Conservation (phyloP, 495 filamentous ascomycete species). For the Cladorrhinum samala region DNA sequence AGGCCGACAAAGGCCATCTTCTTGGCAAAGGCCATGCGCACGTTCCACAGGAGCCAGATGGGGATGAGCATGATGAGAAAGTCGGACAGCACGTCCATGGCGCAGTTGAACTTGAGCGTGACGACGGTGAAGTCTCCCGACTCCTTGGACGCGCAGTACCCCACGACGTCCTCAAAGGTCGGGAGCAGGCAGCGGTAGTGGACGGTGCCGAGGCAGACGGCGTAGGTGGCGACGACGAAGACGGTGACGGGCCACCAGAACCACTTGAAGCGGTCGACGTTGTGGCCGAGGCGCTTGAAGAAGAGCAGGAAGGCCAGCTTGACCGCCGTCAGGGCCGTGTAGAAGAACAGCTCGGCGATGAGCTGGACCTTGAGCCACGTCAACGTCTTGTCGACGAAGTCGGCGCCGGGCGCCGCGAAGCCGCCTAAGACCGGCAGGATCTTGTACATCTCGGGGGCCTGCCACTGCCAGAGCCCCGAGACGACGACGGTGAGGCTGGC, state of each 20-base stretch:
- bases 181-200: conserved; percentile 1
- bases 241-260: conserved; percentile 18
- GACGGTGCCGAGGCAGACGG: background rate
- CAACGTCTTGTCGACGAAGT: background rate
- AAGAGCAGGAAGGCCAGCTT: conserved; percentile 29
- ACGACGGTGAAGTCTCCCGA: conserved; percentile 4
- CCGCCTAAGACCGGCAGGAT: too few relatives aligned
- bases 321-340: conserved; percentile 18
- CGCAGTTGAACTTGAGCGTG: conserved; percentile 20
- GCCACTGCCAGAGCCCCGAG: conserved; percentile 8
- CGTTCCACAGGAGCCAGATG: conserved; percentile 17
- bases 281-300: conserved; percentile 22
- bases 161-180: background rate
- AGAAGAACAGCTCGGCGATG: conserved; percentile 19
- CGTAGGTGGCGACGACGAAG: conserved; percentile 13
- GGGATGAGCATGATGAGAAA: conserved; percentile 20
- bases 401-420: background rate
- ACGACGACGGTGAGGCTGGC: too few relatives aligned
- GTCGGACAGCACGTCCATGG: conserved; percentile 27
- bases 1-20: conserved; percentile 22
- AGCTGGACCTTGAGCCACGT: background rate
- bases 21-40: conserved; percentile 13
- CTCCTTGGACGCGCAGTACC: background rate
- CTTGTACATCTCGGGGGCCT: conserved; percentile 2
- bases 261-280: conserved; percentile 9